These are phyloP conservation scores for Phaeoacremonium minimum DNA, from an alignment of 2,329 filamentous ascomycete genomes.

Conservation along the genomic window DNA sequence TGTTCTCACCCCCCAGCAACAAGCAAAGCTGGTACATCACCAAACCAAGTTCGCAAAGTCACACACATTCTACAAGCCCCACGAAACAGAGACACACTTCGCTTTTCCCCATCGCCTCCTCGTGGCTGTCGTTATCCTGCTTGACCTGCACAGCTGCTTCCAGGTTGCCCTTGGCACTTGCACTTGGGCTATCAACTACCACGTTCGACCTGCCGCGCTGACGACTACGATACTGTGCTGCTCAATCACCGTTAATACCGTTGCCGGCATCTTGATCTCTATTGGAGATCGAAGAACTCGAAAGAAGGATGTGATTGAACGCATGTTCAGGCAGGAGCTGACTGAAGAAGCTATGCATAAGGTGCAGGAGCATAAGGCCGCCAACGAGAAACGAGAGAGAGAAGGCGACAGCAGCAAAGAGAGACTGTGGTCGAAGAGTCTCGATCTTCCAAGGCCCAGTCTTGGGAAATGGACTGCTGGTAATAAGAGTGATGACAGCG, in stretches of 20 bases:
- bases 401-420: conserved; percentile 2
- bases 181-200: conserved; percentile 76
- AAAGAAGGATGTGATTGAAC: conserved; percentile 81
- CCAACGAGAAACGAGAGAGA: conserved; percentile 9
- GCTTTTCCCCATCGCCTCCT: conserved; percentile 74
- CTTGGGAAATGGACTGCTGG: neutral
- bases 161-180: conserved; percentile 75
- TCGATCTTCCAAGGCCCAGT: neutral
- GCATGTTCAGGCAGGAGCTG: conserved; percentile 71
- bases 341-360: conserved; percentile 55
- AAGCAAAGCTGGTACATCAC: conserved; percentile 68
- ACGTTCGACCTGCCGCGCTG: conserved; percentile 62
- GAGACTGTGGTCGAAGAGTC: conserved; percentile 1
- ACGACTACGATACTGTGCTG: conserved; percentile 79
- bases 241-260: conserved; percentile 74
- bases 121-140: conserved; percentile 70
- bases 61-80: conserved; percentile 85
- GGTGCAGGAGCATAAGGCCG: conserved; percentile 37
- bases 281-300: conserved; percentile 72
- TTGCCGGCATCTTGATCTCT: conserved; percentile 70
- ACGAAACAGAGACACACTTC: conserved; percentile 77
- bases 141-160: conserved; percentile 75
- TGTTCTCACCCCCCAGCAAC: conserved; percentile 62
- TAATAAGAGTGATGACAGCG: neutral
- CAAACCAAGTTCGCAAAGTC: conserved; percentile 76